A percentile compares a stretch with the other conserved stretches of the same genome.
These are phyloP conservation scores for Xerocomellus amylosporus DNA, from an alignment of 768 basidiomycete species.

Conservation along the genomic window DNA sequence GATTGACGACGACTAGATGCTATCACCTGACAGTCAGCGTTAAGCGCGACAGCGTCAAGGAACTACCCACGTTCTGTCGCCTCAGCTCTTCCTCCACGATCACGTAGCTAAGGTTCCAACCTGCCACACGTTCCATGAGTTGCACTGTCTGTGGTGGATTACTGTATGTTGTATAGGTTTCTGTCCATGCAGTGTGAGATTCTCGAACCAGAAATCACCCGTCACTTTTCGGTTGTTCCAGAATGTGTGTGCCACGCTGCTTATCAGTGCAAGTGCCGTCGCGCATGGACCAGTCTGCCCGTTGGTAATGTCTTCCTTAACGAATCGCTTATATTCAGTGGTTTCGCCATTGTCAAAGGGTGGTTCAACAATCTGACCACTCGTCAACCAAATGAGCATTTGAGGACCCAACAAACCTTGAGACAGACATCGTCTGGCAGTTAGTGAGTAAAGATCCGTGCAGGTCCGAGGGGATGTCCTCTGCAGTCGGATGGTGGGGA, in stretches of 20 bases:
- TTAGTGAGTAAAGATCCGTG: constrained; percentile 91
- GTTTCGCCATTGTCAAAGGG: constrained; percentile 93
- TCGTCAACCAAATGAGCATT: constrained; percentile 92
- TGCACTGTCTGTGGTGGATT: constrained; percentile 76
- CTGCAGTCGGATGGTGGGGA: constrained; percentile 68
- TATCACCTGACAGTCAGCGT: constrained; percentile 25
- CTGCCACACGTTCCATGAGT: constrained; percentile 80
- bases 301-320: constrained; percentile 95
- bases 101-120: constrained; percentile 85
- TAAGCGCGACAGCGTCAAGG: constrained; percentile 17
- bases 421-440: constrained; percentile 97
- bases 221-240: constrained; percentile 79
- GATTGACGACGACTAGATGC: constrained; percentile 85
- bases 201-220: constrained; percentile 76
- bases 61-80: constrained; percentile 83
- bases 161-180: constrained; percentile 71
- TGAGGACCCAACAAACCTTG: constrained; percentile 87
- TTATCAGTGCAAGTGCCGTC: constrained; percentile 86
- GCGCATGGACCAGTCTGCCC: constrained; percentile 91
- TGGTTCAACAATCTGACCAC: constrained; percentile 79
- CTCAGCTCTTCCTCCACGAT: constrained; percentile 93
- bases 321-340: constrained; percentile 89
- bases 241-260: constrained; percentile 71
- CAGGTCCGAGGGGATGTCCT: constrained; percentile 87
- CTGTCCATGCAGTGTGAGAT: constrained; percentile 42